These are phyloP conservation scores for Phytophthora ohioensis DNA, from an alignment of 352 stramenopile genomes.

Conservation along the genomic window DNA sequence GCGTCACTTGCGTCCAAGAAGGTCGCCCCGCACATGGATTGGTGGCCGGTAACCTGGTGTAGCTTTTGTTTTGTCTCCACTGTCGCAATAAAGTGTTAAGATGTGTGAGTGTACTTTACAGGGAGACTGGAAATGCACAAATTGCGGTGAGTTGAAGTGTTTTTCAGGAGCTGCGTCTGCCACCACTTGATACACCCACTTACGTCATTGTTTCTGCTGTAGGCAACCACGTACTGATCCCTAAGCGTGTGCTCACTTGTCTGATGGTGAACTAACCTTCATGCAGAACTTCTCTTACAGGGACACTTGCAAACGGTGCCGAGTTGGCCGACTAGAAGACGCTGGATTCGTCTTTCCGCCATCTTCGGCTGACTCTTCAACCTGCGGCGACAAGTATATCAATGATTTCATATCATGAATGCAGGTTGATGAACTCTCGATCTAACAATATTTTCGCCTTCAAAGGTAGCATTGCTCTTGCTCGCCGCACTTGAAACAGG, in stretches of 20 bases:
- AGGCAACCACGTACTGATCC: conserved; percentile 66
- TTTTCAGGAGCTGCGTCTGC: neutral
- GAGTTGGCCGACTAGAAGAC: conserved; percentile 64
- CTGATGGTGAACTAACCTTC: conserved; percentile 17
- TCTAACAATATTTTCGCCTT: conserved; percentile 19
- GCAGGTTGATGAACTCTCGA: neutral
- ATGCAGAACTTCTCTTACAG: conserved; percentile 80
- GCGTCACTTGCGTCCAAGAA: conserved; percentile 47
- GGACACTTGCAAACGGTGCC: conserved; percentile 72
- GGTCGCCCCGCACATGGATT: conserved; percentile 75
- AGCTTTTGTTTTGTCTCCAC: conserved; percentile 11
- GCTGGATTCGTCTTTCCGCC: conserved; percentile 61
- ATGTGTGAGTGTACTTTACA: conserved; percentile 36
- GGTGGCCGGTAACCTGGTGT: conserved; percentile 67
- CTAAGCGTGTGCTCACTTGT: neutral
- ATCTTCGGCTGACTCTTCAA: conserved; percentile 29
- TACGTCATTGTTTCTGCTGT: conserved; percentile 4
- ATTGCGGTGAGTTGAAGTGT: conserved; percentile 54
- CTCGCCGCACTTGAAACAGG: neutral
- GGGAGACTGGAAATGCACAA: conserved; percentile 84
- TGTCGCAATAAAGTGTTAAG: conserved; percentile 16
- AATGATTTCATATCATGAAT: conserved; percentile 3
- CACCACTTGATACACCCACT: conserved; percentile 7
- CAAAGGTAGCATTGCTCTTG: neutral
- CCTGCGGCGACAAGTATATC: conserved; percentile 24